phyloP scores from a whole-genome alignment of 2,329 filamentous ascomycete genomes.

The Boeremia lycopersici region DNA sequence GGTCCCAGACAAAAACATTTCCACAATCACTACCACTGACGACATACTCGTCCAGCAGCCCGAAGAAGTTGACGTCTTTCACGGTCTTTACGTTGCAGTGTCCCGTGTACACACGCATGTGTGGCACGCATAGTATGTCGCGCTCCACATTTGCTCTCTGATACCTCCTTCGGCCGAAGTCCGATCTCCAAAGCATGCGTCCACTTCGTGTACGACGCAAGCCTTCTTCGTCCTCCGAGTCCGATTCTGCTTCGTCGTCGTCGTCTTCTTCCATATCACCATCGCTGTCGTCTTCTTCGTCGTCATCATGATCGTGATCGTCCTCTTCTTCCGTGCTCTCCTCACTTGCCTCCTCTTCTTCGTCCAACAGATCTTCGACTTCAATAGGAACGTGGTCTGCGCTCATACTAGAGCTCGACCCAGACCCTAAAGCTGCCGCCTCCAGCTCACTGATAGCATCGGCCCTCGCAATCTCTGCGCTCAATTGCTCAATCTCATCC shows the following conservation, averaged over 20 bases:
- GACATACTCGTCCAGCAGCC: slow-evolving; percentile 70
- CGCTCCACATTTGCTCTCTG: slow-evolving; percentile 59
- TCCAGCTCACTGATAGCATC: slow-evolving; percentile 18
- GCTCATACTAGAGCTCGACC: not conserved
- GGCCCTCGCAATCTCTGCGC: slow-evolving; percentile 33
- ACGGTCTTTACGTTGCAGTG: slow-evolving; percentile 72
- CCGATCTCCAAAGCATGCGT: slow-evolving; percentile 55
- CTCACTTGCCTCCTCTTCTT: slow-evolving; percentile 16
- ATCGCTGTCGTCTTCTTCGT: slow-evolving; percentile 35
- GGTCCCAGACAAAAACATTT: slow-evolving; percentile 72
- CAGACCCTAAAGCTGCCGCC: slow-evolving; percentile 7
- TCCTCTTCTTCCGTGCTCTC: slow-evolving; percentile 10
- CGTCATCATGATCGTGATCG: slow-evolving; percentile 9
- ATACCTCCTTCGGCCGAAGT: slow-evolving; percentile 53
- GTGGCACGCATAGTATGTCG: slow-evolving; percentile 61
- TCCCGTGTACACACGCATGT: slow-evolving; percentile 64
- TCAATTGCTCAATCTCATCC: slow-evolving; percentile 52
- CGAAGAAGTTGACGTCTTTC: slow-evolving; percentile 73
- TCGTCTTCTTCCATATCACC: slow-evolving; percentile 43
- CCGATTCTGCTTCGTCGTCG: slow-evolving; percentile 38
- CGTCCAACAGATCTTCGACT: slow-evolving; percentile 28
- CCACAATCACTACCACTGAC: slow-evolving; percentile 71
- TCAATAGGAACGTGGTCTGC: not conserved
- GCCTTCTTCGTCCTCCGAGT: slow-evolving; percentile 41
- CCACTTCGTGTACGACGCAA: slow-evolving; percentile 44